Conservation (phyloP, 352 stramenopile species). For the Globisporangium canariense region DNA sequence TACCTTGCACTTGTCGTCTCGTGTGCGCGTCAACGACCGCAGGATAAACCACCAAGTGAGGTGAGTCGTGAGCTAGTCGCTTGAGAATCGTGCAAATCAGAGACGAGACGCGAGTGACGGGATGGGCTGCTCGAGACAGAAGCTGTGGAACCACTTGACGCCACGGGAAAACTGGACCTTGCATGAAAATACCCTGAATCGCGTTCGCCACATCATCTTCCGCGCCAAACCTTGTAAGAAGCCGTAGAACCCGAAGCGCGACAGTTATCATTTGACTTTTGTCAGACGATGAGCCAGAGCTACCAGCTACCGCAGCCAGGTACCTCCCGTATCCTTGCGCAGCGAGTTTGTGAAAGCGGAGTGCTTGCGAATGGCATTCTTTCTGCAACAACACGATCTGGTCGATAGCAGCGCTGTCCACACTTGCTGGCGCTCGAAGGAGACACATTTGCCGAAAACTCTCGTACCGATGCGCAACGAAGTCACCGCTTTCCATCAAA, state of each 20-base stretch:
- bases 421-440: constrained; percentile 11
- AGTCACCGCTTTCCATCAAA: constrained; percentile 46
- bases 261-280: constrained; percentile 40
- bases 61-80: constrained; percentile 55
- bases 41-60: constrained; percentile 73
- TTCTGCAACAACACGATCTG: constrained; percentile 34
- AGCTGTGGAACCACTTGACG: constrained; percentile 68
- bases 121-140: constrained; percentile 60
- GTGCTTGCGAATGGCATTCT: constrained; percentile 26
- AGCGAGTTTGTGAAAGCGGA: constrained; percentile 39
- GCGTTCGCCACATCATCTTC: constrained; percentile 38
- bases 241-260: constrained; percentile 53
- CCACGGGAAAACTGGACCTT: constrained; percentile 61
- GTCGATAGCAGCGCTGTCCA: constrained; percentile 20
- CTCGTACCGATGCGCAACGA: constrained; percentile 34
- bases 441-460: constrained; percentile 34
- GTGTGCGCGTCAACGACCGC: constrained; percentile 57
- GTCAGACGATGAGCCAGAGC: neutral
- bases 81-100: constrained; percentile 59
- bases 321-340: constrained; percentile 33
- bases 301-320: constrained; percentile 5
- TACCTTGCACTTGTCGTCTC: neutral
- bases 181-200: constrained; percentile 40
- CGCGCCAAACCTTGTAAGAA: constrained; percentile 62
- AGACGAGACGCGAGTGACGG: constrained; percentile 40